Percentiles rank a stretch among this genome's conserved stretches.
Conservation (phyloP, 805 yeast species). For the Cyberlindnera euphorbiiphila region DNA sequence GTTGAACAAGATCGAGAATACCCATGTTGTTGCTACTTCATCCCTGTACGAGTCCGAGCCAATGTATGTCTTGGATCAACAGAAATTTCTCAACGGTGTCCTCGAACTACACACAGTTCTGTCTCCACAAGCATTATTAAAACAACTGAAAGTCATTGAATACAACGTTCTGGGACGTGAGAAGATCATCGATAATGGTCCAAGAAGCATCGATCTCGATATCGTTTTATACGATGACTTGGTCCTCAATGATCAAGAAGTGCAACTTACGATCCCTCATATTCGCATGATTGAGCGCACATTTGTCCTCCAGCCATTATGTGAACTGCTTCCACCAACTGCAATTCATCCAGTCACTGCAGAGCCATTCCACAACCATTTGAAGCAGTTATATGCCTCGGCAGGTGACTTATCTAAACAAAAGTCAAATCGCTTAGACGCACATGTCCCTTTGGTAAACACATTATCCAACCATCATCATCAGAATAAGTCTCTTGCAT, state of each 20-base stretch:
- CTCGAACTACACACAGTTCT: conserved; percentile 58
- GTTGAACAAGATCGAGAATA: conserved; percentile 34
- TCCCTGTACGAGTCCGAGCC: conserved; percentile 86
- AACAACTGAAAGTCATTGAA: conserved; percentile 69
- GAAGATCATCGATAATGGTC: conserved; percentile 85
- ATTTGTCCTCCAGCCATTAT: conserved; percentile 85
- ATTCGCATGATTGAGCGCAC: conserved; percentile 82
- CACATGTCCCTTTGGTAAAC: conserved; percentile 43
- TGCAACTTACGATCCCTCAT: conserved; percentile 76
- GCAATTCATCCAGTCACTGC: conserved; percentile 80
- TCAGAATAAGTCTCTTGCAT: conserved; percentile 31
- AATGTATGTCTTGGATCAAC: conserved; percentile 83
- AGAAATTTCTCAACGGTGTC: conserved; percentile 81
- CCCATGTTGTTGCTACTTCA: conserved; percentile 56
- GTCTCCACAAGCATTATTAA: conserved; percentile 61
- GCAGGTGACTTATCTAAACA: conserved; percentile 35
- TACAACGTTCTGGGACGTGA: conserved; percentile 65
- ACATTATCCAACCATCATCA: conserved; percentile 18
- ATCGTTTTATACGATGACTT: conserved; percentile 59
- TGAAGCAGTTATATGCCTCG: conserved; percentile 48
- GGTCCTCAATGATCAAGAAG: conserved; percentile 48
- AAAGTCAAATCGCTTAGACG: conserved; percentile 47
- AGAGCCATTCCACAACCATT: conserved; percentile 69
- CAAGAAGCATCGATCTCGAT: conserved; percentile 87
- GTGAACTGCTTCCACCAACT: conserved; percentile 71